A percentile compares a stretch with the other conserved stretches of the same genome.
Conservation (phyloP, 441 rosid species). For the Brassica hybrid region DNA sequence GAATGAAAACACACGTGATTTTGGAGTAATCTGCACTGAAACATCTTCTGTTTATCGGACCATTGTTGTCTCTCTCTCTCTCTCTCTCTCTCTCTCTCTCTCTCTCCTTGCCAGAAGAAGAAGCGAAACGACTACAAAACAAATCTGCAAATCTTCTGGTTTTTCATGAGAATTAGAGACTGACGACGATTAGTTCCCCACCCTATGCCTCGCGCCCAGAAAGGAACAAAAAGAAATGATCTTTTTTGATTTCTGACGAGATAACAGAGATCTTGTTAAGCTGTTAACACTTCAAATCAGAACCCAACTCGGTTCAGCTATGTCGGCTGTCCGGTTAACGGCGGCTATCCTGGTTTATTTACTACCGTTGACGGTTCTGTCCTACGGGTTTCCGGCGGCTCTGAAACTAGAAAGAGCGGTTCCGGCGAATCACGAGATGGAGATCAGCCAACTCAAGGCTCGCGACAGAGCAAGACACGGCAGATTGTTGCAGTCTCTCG, state of each 20-base stretch:
- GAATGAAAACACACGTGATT: slow-evolving; percentile 32
- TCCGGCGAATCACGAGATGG: slow-evolving; percentile 59
- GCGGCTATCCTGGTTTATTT: slow-evolving; percentile 18
- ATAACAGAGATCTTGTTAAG: too few species aligned
- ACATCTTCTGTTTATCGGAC: slow-evolving; percentile 35
- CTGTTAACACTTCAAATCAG: too few species aligned
- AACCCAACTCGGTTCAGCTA: slow-evolving; percentile 25
- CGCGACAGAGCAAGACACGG: slow-evolving; percentile 77
- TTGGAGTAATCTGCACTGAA: slow-evolving; percentile 31
- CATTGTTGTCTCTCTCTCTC: slow-evolving; percentile 16
- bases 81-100: slow-evolving; percentile 8
- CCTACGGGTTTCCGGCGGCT: slow-evolving; percentile 60
- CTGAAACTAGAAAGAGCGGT: too few species aligned
- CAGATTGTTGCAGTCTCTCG: slow-evolving; percentile 66
- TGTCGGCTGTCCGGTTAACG: slow-evolving; percentile 21
- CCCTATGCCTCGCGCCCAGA: slow-evolving; percentile 10
- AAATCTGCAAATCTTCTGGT: slow-evolving; percentile 26
- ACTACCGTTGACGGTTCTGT: slow-evolving; percentile 25
- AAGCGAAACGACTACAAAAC: background rate
- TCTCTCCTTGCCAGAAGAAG: background rate
- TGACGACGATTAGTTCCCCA: background rate
- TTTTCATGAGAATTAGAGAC: slow-evolving; percentile 5
- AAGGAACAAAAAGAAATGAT: background rate
- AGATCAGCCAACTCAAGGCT: slow-evolving; percentile 61
- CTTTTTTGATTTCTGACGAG: background rate